These are phyloP conservation scores for Hirschfeldia incana DNA, from an alignment of 345 rosid species.

Conservation along the genomic window DNA sequence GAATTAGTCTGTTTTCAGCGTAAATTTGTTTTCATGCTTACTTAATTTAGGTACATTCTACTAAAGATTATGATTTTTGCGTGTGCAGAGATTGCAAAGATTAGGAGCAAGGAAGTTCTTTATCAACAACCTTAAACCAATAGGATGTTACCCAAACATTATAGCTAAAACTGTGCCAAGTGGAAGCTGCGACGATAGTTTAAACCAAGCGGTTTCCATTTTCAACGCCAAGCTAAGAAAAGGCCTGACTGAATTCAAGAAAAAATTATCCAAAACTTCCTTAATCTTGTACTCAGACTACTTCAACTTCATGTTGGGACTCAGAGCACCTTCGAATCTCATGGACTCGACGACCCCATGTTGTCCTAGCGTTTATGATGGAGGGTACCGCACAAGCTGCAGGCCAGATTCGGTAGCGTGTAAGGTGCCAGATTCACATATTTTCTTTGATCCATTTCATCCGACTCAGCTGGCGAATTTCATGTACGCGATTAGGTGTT, in stretches of 20 bases:
- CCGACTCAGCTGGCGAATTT: conserved; percentile 32
- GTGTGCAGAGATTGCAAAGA: conserved; percentile 27
- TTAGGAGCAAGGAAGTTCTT: conserved; percentile 39
- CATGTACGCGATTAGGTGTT: conserved; percentile 24
- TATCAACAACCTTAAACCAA: conserved; percentile 35
- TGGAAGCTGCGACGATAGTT: conserved; percentile 15
- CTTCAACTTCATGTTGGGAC: conserved; percentile 30
- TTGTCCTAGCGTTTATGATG: conserved; percentile 32
- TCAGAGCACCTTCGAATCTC: conserved; percentile 21
- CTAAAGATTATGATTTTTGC: neutral
- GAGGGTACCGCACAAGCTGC: conserved; percentile 10
- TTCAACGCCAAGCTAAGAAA: conserved; percentile 23
- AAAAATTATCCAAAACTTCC: neutral
- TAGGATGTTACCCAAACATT: conserved; percentile 37
- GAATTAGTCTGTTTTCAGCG: neutral
- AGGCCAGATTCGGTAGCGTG: neutral
- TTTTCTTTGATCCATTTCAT: conserved; percentile 38
- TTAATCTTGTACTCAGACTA: conserved; percentile 32
- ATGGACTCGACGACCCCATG: conserved; percentile 26
- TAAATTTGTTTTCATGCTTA: neutral
- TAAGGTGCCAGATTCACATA: conserved; percentile 7
- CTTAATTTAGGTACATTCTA: neutral
- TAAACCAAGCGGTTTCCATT: conserved; percentile 11
- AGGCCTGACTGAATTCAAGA: neutral
- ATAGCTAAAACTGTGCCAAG: conserved; percentile 3